Evolutionary conservation across 129 eudicot genomes (phyloP).

Genomic region (Cynara cardunculus): DNA sequence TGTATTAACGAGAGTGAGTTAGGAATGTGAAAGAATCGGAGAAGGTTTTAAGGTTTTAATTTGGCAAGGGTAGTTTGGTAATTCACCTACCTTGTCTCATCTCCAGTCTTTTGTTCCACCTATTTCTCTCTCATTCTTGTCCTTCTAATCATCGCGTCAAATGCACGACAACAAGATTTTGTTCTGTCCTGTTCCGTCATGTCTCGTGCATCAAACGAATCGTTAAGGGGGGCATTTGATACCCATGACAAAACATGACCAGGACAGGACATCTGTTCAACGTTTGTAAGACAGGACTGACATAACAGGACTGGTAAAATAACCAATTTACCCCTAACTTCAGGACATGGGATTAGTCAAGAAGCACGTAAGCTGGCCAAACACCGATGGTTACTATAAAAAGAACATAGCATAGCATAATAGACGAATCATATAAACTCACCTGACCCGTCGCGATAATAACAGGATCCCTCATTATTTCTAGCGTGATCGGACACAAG

Average conservation of each 20-base stretch:
- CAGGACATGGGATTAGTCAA: neutral
- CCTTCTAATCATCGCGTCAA: too few relatives aligned
- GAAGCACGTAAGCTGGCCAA: too few relatives aligned
- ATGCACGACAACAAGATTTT: too few relatives aligned
- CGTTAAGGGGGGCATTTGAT: too few relatives aligned
- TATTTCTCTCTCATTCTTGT: too few relatives aligned
- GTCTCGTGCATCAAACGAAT: neutral
- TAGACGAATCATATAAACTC: neutral
- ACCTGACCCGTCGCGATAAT: slow-evolving; percentile 90
- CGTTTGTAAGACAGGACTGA: too few relatives aligned
- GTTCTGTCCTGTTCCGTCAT: neutral
- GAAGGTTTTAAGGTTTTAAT: neutral
- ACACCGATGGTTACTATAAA: neutral
- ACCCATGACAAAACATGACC: too few relatives aligned
- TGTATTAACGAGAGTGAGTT: neutral
- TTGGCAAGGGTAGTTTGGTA: neutral
- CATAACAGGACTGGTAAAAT: too few relatives aligned
- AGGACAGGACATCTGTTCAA: too few relatives aligned
- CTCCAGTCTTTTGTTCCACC: neutral
- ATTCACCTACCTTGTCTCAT: neutral
- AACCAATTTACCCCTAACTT: neutral
- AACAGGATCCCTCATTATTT: slow-evolving; percentile 91
- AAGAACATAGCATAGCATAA: neutral
- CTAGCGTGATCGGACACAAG: slow-evolving; percentile 76
- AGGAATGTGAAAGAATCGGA: neutral